phyloP scores from a whole-genome alignment of 805 yeast species.

The Saturnispora saitoi region DNA sequence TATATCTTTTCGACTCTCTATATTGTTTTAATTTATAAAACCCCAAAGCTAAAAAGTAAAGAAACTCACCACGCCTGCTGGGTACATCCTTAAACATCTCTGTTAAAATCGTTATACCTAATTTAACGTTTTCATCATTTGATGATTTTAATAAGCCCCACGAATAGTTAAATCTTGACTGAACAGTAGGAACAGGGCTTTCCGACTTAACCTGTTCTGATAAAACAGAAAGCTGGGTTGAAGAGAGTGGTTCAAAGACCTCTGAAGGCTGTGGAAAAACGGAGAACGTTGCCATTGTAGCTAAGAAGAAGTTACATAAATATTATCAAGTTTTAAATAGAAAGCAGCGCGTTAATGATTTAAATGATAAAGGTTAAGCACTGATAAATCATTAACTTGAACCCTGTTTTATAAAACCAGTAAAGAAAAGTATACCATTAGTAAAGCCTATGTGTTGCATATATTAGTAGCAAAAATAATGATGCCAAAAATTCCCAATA shows the following conservation, averaged over 20 bases:
- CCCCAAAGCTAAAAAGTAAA: constrained; percentile 82
- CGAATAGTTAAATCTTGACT: constrained; percentile 86
- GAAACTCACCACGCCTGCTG: constrained; percentile 76
- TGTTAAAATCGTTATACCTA: constrained; percentile 71
- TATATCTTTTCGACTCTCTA: constrained; percentile 74
- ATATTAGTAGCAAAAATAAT: too few species aligned
- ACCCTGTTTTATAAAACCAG: too few species aligned
- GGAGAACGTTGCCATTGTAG: constrained; percentile 6
- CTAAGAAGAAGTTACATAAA: neutral
- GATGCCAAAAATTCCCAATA: too few species aligned
- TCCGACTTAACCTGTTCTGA: constrained; percentile 73
- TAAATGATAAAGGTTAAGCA: neutral
- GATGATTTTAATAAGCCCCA: constrained; percentile 88
- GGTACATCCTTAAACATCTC: constrained; percentile 69
- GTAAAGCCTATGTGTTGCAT: too few species aligned
- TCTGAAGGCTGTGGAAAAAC: constrained; percentile 23
- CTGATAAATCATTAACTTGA: too few species aligned
- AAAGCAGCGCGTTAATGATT: neutral
- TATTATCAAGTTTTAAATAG: too few species aligned
- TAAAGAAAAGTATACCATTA: too few species aligned
- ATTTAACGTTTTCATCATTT: constrained; percentile 53
- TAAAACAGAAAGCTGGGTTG: constrained; percentile 67
- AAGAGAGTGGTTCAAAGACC: constrained; percentile 45
- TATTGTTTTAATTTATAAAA: constrained; percentile 84
- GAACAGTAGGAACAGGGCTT: constrained; percentile 70